Evolutionary conservation across 192 early-diverging fungal species (phyloP), one percentile per base, ranked within the genome.

Genomic region (Spinellus fusiger): DNA sequence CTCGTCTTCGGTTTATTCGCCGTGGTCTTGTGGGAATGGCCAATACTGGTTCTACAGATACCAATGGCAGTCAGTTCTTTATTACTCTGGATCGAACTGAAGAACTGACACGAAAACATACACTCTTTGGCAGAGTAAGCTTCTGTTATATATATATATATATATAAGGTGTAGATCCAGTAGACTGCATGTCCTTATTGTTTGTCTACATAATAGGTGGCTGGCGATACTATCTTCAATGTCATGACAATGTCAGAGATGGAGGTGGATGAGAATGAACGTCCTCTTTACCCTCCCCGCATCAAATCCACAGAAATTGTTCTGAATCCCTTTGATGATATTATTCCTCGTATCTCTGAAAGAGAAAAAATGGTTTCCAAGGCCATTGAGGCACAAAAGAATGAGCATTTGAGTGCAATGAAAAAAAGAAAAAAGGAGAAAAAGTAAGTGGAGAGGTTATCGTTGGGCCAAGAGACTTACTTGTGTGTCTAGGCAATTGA

Each of bases 21-120:
- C 80, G 95, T 20, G 95, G 95, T 4, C 60, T 96, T 13, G 79
- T 95, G 1, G 95, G 85, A 0, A 92, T 96, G 88, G 95, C 95
- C 9, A 95, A 91, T 54, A 83, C 89, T 0, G 89, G 89, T 0
- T 2, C 13, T n/a, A 62, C 64, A 12, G 82, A 95, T 60, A 83
- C 87, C 49, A 96, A 96, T 73, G 77, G 76, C 26, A 91, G 88
- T 62, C 95, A 98, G 77, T 98, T 98, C 61, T 98, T 98, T 67
- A 90, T 98, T 60, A 96, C 95, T 0, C 80, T 98, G 27, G 89
- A 89, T 59, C 64, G 83, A 3, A 80, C 94, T 1, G 82, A 86
- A 28, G 93, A 94, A 64, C 73, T 98, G 15, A 89, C 93, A 33
- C 84, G 86, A 31, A 92, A 92, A 64, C 86, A 94, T 69, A 96